Base-by-base conservation (phyloP, 129 eudicot species). In the Pseudognaphalium luteoalbum region DNA sequence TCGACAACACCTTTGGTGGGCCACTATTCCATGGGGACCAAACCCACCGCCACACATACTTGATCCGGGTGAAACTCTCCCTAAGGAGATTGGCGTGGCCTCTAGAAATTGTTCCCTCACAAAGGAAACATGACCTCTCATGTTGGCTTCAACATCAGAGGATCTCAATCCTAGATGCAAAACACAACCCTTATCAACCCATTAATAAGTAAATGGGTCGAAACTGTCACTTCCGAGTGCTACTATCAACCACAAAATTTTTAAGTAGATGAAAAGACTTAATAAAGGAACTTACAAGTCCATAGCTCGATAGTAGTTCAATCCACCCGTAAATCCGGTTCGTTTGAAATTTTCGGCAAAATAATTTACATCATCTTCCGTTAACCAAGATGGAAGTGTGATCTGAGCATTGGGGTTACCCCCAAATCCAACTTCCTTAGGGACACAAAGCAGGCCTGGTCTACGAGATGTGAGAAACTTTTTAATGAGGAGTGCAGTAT, bases 291-390 rank as follows among this genome's bases (percentile, higher is more conserved):
- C 97, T 87, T 87, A 91, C 97, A 89, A 67, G 82, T 91, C 97
- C 87, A 91, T 54, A 39, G 88, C 92, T 61, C 92, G 89, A 74
- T 89, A 91, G 80, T 91, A 91, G 78, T 89, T 91, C 71, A 91
- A 75, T 77, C 97, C 97, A 78, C 97, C 97, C 4, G 96, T 89
- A 84, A 91, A 91, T 77, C 97, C 97, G 58, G 76, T 85, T 65
- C 91, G 86, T 32, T 65, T 67, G 78, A 81, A 91, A 39, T 85
- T 82, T 59, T 68, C 73, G 61, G 92, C 96, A 80, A 85, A 91
- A 76, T 89, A 91, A 71, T 78, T 72, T 16, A 91, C 86, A 41
- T 91, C 97, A 2, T 89, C 92, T 80, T 89, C 97, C 0, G 92
- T 74, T 67, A 91, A 87, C 96, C 92, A 91, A 39, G 96, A 83